Evolutionary conservation across 176 grass and related monocot genomes (phyloP), one percentile per base, ranked within the genome.

Genomic region (Eleusine coracana): DNA sequence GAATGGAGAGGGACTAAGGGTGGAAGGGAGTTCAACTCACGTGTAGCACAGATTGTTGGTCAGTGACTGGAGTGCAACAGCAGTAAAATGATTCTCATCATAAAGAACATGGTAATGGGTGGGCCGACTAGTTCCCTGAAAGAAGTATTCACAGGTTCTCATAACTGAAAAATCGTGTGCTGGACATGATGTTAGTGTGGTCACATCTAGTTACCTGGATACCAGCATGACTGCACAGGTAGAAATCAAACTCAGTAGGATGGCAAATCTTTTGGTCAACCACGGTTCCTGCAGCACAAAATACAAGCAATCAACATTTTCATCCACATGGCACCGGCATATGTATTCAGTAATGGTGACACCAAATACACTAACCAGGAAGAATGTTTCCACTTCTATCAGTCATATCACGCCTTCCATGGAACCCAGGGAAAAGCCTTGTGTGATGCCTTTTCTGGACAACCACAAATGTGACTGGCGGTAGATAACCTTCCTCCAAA

Each of bases 31-130:
- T 20, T 23, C 28, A 62, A 76, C 55, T 90, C 86, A 97, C 94
- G 94, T 97, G 68, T 94, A 97, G 59, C 94, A 97, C 45, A 97
- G 79, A 66, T 97, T 97, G 72, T 94, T 94, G 12, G 94, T 97
- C n/a, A 97, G 39, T 12, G 28, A 86, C 81, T 94, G 94, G 5
- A 97, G 39, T 21, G 59, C 89, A 74, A 94, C 87, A 14, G 94
- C 89, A 72, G 85, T 66, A 77, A 97, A 97, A 28, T 76, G 39
- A 15, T 97, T 97, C 51, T 94, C 94, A 73, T 97, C 91, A 46
- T 75, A 90, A 7, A 97, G 75, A 37, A 94, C 91, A 82, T 97
- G 91, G 48, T 94, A 97, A 73, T 97, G 94, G 3, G 94, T 88
- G 0, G 91, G 94, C 17, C 94, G 76, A 37, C 94, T 94, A 18